A percentile compares a stretch with the other conserved stretches of the same genome.
phyloP scores from a whole-genome alignment of 2,329 filamentous ascomycete genomes.

The Colletotrichum cuscutae region DNA sequence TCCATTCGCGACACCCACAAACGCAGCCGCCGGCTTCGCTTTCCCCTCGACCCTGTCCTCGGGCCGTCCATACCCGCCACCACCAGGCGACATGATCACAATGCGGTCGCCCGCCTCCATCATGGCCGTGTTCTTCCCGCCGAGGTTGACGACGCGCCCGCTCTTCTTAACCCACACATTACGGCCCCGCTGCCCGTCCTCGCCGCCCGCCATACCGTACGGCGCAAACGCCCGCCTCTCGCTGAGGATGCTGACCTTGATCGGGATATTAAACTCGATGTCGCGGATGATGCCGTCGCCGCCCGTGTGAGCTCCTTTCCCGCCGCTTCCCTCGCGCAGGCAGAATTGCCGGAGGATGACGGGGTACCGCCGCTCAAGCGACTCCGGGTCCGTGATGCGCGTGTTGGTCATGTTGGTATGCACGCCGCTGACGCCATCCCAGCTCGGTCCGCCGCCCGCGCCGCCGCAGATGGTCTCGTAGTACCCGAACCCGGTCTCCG shows the following conservation, averaged over 20 bases:
- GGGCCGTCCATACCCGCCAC: conserved; percentile 65
- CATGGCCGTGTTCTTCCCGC: conserved; percentile 69
- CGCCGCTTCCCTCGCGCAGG: conserved; percentile 71
- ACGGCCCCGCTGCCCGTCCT: conserved; percentile 72
- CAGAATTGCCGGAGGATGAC: conserved; percentile 77
- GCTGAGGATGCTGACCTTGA: conserved; percentile 76
- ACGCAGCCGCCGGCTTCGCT: conserved; percentile 4
- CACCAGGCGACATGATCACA: conserved; percentile 70
- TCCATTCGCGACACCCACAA: conserved; percentile 27
- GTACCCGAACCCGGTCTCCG: conserved; percentile 76
- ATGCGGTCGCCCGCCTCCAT: conserved; percentile 70
- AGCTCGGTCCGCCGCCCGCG: conserved; percentile 76
- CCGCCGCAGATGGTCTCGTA: conserved; percentile 89
- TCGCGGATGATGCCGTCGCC: conserved; percentile 77
- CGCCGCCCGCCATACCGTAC: conserved; percentile 77
- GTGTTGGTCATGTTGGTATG: conserved; percentile 91
- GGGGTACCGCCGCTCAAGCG: conserved; percentile 81
- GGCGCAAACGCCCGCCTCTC: conserved; percentile 77
- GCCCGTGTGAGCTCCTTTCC: conserved; percentile 69
- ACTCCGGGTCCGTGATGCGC: conserved; percentile 82
- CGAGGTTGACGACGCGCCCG: conserved; percentile 60
- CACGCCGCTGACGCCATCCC: conserved; percentile 79
- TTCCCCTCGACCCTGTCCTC: conserved; percentile 5
- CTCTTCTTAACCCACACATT: conserved; percentile 71
- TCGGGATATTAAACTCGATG: conserved; percentile 76